Evolutionary conservation across 805 yeast genomes (phyloP), one percentile per base, ranked within the genome.

Genomic region (Teunomyces panamensis): DNA sequence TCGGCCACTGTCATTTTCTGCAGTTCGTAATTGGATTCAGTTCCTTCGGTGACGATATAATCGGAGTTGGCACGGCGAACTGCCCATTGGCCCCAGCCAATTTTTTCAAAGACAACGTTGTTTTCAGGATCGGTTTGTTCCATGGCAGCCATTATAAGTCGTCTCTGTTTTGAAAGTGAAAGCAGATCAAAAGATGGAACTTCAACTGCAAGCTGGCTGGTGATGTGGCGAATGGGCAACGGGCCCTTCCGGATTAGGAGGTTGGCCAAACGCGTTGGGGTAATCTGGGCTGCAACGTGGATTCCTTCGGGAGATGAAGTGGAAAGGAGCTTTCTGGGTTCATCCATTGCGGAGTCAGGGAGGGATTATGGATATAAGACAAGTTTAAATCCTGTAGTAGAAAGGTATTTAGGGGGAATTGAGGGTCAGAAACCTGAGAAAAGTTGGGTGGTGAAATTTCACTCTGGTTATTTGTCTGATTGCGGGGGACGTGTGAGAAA

Each of bases 61-160:
- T 78, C 71, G 28, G 67, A 75, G 62, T 65, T 77, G 57, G 58
- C 80, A 43, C 72, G 69, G 56, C 83, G 77, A 2, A 91, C 95
- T 20, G 87, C 87, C 98, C 98, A 91, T 64, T 91, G 95, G 50
- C 98, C 98, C 98, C 98, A 91, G 17, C 97, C 97, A 29, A 91
- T 89, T 68, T 91, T 91, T 60, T 89, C 96, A 68, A 91, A 91
- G 11, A 85, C 80, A 37, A 87, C 84, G 49, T 78, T 76, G 47
- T 80, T 84, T 36, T 65, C 71, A 1, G 74, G 55, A 57, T 83
- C 88, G 8, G 87, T 86, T 53, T 80, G 78, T 56, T 89, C 96
- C 68, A 91, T 78, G 34, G 91, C 94, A 10, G 90, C 83, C 85
- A 91, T 91, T 28, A 91, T 91, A 48, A 91, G 77, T 50, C 97